These are phyloP conservation scores for Alisma plantagoaquatica DNA, from an alignment of 106 monocot species.

Conservation along the genomic window DNA sequence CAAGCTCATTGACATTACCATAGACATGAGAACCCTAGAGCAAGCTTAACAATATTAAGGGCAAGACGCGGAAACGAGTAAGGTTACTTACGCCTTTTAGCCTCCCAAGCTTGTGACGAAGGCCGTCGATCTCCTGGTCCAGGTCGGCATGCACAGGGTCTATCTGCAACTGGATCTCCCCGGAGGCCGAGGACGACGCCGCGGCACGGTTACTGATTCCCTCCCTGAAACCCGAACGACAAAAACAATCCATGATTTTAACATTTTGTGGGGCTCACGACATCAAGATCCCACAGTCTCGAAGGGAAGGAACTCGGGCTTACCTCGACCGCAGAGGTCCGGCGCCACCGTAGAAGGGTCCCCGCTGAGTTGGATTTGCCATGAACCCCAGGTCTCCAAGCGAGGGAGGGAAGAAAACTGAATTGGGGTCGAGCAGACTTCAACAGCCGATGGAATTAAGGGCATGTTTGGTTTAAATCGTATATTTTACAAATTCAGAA, in stretches of 20 bases:
- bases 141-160: slow-evolving; percentile 63
- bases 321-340: slow-evolving; percentile 50
- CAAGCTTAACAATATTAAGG: not conserved
- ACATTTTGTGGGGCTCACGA: not conserved
- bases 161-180: slow-evolving; percentile 69
- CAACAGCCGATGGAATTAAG: too few species aligned
- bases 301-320: not conserved
- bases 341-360: slow-evolving; percentile 19
- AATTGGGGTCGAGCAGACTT: too few species aligned
- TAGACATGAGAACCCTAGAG: too few species aligned
- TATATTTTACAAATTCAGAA: too few species aligned
- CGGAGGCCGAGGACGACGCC: slow-evolving; percentile 21
- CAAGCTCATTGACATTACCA: too few species aligned
- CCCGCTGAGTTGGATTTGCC: slow-evolving; percentile 27
- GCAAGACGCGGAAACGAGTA: not conserved
- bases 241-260: not conserved
- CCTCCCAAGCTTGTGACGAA: slow-evolving; percentile 35
- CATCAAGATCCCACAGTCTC: not conserved
- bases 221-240: slow-evolving; percentile 19
- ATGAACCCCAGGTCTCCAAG: too few species aligned
- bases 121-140: slow-evolving; percentile 62
- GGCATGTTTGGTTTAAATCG: too few species aligned
- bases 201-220: slow-evolving; percentile 17
- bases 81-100: slow-evolving; percentile 48
- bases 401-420: too few species aligned